Evolutionary conservation across 257 asterid species (phyloP).

Genomic region (Fraxinus excelsior): DNA sequence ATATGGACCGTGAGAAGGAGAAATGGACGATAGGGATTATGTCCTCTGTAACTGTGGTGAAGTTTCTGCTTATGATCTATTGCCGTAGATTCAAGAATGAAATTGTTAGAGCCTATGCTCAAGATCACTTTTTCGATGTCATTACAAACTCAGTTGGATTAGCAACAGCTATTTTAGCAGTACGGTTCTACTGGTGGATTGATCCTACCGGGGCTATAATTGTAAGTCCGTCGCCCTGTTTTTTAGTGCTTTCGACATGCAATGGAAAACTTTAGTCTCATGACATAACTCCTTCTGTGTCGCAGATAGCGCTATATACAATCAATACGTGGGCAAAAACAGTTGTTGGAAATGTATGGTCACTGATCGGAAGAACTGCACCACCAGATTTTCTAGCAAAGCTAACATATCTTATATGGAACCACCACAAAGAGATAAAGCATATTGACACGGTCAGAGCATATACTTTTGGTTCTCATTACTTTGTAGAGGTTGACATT

Average conservation of each 20-base stretch:
- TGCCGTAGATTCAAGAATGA: constrained; percentile 82
- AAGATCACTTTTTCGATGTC: constrained; percentile 90
- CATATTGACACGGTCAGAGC: constrained; percentile 91
- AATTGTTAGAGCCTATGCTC: constrained; percentile 85
- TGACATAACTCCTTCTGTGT: constrained; percentile 2
- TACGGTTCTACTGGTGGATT: constrained; percentile 85
- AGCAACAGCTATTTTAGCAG: constrained; percentile 71
- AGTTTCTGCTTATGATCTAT: constrained; percentile 74
- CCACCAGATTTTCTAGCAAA: constrained; percentile 94
- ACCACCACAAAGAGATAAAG: constrained; percentile 69
- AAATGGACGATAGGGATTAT: constrained; percentile 93
- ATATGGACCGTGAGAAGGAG: constrained; percentile 60
- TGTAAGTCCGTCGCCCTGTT: constrained; percentile 45
- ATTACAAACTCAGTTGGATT: constrained; percentile 84
- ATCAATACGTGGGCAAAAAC: constrained; percentile 88
- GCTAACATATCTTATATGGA: constrained; percentile 81
- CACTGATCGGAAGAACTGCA: constrained; percentile 86
- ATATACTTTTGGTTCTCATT: constrained; percentile 78
- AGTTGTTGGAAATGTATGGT: constrained; percentile 76
- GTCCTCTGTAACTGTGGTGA: constrained; percentile 81
- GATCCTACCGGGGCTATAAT: constrained; percentile 90
- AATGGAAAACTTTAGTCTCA: not conserved
- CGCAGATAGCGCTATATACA: constrained; percentile 83
- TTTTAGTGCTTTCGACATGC: not conserved
- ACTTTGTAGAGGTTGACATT: constrained; percentile 93